Evolutionary conservation across 2,329 filamentous ascomycete genomes (phyloP).

Genomic region (Curvularia sp.): DNA sequence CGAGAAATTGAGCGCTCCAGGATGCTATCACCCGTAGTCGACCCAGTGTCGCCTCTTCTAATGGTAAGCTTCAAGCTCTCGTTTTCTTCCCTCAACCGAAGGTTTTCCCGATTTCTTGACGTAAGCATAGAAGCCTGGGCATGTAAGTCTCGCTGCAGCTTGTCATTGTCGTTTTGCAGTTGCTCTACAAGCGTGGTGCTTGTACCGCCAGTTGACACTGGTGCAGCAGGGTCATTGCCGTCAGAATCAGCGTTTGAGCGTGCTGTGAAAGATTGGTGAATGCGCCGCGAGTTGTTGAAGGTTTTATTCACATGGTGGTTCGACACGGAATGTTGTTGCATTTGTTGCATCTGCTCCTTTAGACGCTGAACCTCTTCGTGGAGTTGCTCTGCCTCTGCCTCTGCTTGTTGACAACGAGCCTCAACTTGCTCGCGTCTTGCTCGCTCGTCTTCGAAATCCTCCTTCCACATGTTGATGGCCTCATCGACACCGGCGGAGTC

Average conservation of each 20-base stretch:
- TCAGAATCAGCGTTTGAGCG: conserved; percentile 52
- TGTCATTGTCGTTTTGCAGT: conserved; percentile 88
- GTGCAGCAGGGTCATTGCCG: conserved; percentile 41
- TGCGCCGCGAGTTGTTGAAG: conserved; percentile 50
- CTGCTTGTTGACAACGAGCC: conserved; percentile 83
- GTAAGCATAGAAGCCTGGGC: conserved; percentile 98
- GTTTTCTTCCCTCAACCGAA: conserved; percentile 93
- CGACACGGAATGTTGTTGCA: conserved; percentile 42
- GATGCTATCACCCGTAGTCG: conserved; percentile 80
- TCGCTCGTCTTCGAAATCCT: conserved; percentile 90
- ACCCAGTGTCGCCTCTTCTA: conserved; percentile 70
- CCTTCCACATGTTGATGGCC: conserved; percentile 83
- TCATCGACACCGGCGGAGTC: conserved; percentile 50
- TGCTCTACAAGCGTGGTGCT: conserved; percentile 82
- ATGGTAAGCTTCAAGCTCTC: conserved; percentile 92
- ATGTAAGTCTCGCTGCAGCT: conserved; percentile 87
- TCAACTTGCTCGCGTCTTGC: conserved; percentile 87
- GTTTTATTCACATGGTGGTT: conserved; percentile 48
- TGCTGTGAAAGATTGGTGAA: conserved; percentile 47
- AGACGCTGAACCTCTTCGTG: conserved; percentile 83
- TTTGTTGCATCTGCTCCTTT: conserved; percentile 52
- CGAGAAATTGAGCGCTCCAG: conserved; percentile 93
- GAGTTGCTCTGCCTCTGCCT: conserved; percentile 84
- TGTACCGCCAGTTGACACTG: conserved; percentile 46
- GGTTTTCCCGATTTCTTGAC: conserved; percentile 92